Evolutionary conservation across 2,329 filamentous ascomycete species (phyloP), one percentile per base, ranked within the genome.

Genomic region (Aaosphaeria arxii): DNA sequence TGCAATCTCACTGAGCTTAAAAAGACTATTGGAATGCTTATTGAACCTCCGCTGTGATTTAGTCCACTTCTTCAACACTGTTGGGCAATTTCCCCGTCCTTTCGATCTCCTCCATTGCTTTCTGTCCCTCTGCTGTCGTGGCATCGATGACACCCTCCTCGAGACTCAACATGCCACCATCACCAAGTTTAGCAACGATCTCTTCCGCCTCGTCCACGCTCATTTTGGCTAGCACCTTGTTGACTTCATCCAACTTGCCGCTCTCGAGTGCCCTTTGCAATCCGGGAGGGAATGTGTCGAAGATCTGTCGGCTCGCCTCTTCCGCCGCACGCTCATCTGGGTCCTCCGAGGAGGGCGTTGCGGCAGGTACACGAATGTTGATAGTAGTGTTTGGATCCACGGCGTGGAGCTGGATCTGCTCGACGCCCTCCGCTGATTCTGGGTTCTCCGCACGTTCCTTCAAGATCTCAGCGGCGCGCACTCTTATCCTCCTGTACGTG

Each of bases 391-490:
- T 88, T 0, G 92, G 92, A 69, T 96, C 91, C 7, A 99, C 91
- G 11, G 94, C 92, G 67, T 99, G 94, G 42, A 99, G 80, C 72
- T 99, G 95, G 58, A 99, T 99, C 71, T 96, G 92, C 75, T 99
- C 94, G 7, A 95, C 87, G 17, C 87, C 89, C 28, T 79, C 82
- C 2, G 73, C 72, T 6, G 76, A 75, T 17, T 76, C 77, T 5
- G 74, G 77, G 40, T 78, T 70, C 42, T 68, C 62, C 2, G 63
- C 67, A n/a, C 77, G 72, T 58, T 87, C 78, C 53, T 81, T 82
- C 38, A 76, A 77, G 54, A 96, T 86, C 70, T 95, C 89, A 5
- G 80, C 78, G 1, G 88, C 85, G 42, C 94, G 84, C 29, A 78
- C 85, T 62, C 84, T 85, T 70, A 99, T 97, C 46, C 86, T 84